Percentiles rank a stretch among this genome's conserved stretches.
phyloP scores from a whole-genome alignment of 306 rosid genomes.

The Carpinus fangiana region DNA sequence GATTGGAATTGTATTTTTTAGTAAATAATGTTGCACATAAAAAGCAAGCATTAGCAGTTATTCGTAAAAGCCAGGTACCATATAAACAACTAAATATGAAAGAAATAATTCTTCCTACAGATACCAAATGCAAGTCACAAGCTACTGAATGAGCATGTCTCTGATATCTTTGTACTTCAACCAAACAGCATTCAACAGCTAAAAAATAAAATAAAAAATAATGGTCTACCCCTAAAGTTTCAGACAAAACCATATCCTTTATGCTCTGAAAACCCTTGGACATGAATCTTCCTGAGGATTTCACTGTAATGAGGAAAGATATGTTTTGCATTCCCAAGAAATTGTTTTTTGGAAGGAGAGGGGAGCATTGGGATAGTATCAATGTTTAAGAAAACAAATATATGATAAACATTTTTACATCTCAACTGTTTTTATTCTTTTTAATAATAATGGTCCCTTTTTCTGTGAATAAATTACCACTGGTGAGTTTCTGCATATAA shows the following conservation, averaged over 20 bases:
- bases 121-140: neutral
- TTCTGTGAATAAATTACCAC: neutral
- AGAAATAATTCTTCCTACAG: neutral
- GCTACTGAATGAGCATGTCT: neutral
- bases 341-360: neutral
- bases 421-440: neutral
- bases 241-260: too few species aligned
- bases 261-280: too few species aligned
- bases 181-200: neutral
- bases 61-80: neutral
- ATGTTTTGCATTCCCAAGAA: too few species aligned
- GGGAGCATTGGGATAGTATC: neutral
- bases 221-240: neutral
- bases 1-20: neutral
- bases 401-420: neutral
- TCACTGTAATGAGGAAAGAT: too few species aligned
- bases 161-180: neutral
- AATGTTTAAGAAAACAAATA: neutral
- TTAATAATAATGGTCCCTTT: neutral
- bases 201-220: neutral
- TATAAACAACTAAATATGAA: neutral
- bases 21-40: too few species aligned
- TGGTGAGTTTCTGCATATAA: constrained; percentile 16
- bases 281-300: too few species aligned
- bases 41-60: neutral